Conservation (phyloP, 305 asterid genomes). For the Fraxinus xanthoxyloides region DNA sequence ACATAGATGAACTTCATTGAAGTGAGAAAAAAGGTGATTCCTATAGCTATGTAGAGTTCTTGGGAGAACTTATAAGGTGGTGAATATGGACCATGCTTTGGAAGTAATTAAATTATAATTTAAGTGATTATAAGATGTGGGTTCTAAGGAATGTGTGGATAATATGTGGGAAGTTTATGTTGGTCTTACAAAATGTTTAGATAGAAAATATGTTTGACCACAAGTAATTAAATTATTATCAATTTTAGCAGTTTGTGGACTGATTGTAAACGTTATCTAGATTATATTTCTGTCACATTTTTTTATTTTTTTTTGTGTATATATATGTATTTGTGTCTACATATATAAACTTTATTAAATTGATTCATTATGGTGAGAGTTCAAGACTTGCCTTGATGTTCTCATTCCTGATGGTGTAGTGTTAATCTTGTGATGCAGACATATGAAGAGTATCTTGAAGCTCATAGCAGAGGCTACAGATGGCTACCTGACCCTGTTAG, state of each 20-base stretch:
- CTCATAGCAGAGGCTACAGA: conserved; percentile 55
- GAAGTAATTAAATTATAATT: neutral
- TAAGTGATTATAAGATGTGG: neutral
- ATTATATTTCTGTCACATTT: neutral
- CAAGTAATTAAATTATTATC: neutral
- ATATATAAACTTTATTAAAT: neutral
- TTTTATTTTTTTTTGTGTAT: neutral
- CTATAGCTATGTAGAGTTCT: neutral
- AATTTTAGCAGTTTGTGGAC: neutral
- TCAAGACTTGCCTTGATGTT: conserved; percentile 7
- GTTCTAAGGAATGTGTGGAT: neutral
- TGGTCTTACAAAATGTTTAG: neutral
- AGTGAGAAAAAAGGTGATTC: neutral
- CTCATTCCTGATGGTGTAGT: conserved; percentile 26
- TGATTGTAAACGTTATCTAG: neutral
- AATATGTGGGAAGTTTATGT: neutral
- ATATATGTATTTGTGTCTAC: neutral
- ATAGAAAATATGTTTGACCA: no score
- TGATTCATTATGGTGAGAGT: neutral
- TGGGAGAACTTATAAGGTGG: conserved; percentile 13
- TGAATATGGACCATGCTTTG: neutral
- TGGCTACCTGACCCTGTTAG: conserved; percentile 56
- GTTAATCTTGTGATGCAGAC: conserved; percentile 53
- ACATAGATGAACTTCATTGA: neutral
- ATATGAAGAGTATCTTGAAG: conserved; percentile 93